phyloP scores from a whole-genome alignment of 306 rosid genomes.

The Nissolia schottii region DNA sequence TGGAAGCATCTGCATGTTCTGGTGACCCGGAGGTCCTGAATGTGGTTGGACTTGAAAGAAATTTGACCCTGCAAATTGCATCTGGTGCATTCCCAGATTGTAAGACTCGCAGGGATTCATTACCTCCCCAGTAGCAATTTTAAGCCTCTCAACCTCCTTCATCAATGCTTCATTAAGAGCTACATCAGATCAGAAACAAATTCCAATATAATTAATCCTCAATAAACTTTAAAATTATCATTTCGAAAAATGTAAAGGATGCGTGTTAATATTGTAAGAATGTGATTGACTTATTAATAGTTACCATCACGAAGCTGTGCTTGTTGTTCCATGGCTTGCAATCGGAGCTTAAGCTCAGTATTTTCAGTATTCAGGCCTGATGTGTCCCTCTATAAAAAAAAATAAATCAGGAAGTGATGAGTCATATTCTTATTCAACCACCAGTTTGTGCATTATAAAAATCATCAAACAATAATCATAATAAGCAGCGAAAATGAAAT shows the following conservation, averaged over 20 bases:
- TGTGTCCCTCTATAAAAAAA: slow-evolving; percentile 67
- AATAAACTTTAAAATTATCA: not conserved
- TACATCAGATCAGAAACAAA: slow-evolving; percentile 32
- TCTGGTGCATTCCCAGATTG: slow-evolving; percentile 78
- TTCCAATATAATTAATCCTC: not conserved
- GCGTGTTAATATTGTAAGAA: not conserved
- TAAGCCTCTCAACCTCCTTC: slow-evolving; percentile 97
- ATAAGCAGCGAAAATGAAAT: not conserved
- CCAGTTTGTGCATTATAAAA: slow-evolving; percentile 14
- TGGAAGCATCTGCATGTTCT: slow-evolving; percentile 52
- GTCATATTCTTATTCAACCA: slow-evolving; percentile 3
- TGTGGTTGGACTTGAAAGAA: slow-evolving; percentile 67
- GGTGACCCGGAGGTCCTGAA: slow-evolving; percentile 55
- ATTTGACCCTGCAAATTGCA: slow-evolving; percentile 51
- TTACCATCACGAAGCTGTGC: slow-evolving; percentile 96
- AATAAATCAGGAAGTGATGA: slow-evolving; percentile 10
- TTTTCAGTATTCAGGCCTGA: slow-evolving; percentile 80
- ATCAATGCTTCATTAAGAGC: slow-evolving; percentile 89
- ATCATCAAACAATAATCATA: not conserved
- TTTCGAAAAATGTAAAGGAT: not conserved
- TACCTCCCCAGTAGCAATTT: slow-evolving; percentile 83
- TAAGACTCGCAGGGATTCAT: slow-evolving; percentile 73
- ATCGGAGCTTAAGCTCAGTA: slow-evolving; percentile 89
- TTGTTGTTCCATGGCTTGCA: slow-evolving; percentile 98
- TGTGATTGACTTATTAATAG: slow-evolving; percentile 5